A percentile compares a stretch with the other conserved stretches of the same genome.
Conservation (phyloP, 768 basidiomycete genomes). For the Agrocybe praecox region DNA sequence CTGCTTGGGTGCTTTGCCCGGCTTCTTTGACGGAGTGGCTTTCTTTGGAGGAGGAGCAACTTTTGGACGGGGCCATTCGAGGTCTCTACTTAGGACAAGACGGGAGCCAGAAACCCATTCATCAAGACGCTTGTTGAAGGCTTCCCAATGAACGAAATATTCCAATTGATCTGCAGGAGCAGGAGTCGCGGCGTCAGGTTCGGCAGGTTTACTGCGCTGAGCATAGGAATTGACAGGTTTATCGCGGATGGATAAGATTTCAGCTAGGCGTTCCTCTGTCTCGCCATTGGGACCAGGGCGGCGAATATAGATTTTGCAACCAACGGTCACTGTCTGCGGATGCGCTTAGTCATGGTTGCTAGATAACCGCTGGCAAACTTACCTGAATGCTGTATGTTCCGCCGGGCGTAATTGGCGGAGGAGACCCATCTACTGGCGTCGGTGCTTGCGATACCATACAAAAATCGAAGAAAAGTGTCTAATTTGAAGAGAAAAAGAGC, state of each 20-base stretch:
- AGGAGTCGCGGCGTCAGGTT: slow-evolving; percentile 43
- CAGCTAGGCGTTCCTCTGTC: slow-evolving; percentile 89
- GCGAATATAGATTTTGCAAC: slow-evolving; percentile 93
- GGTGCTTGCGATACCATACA: slow-evolving; percentile 43
- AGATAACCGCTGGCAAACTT: slow-evolving; percentile 29
- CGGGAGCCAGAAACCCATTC: slow-evolving; percentile 95
- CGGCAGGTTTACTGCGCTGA: slow-evolving; percentile 41
- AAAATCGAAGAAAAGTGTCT: slow-evolving; percentile 3
- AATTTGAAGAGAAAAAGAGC: slow-evolving; percentile 6
- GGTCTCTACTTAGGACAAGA: slow-evolving; percentile 79
- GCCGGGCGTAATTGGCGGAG: slow-evolving; percentile 70
- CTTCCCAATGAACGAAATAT: slow-evolving; percentile 98
- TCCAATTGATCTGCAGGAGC: slow-evolving; percentile 82
- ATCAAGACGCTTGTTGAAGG: slow-evolving; percentile 98
- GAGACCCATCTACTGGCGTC: slow-evolving; percentile 44
- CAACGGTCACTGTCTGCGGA: slow-evolving; percentile 75
- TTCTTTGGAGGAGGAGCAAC: slow-evolving; percentile 57
- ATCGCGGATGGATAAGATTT: slow-evolving; percentile 94
- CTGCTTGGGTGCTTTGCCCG: slow-evolving; percentile 61
- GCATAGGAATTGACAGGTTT: slow-evolving; percentile 70
- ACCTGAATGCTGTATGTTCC: slow-evolving; percentile 81
- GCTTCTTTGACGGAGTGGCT: slow-evolving; percentile 43
- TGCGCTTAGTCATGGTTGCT: slow-evolving; percentile 31
- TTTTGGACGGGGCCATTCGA: slow-evolving; percentile 97
- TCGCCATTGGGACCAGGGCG: slow-evolving; percentile 76